Conservation (phyloP, 495 filamentous ascomycete species). For the Lindgomyces ingoldianus region DNA sequence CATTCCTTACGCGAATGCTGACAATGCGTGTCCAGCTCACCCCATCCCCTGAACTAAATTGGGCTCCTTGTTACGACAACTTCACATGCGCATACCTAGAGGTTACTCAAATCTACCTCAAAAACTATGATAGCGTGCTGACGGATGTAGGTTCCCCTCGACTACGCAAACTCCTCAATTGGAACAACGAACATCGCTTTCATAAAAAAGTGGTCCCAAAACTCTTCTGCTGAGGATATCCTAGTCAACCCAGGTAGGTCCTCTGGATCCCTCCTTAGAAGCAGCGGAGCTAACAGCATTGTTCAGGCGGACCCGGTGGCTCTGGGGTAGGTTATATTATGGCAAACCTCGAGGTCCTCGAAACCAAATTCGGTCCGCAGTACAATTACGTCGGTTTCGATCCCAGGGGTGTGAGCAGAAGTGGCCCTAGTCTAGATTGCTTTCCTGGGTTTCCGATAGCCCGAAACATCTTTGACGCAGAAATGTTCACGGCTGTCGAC, state of each 20-base stretch:
- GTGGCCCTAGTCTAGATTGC: slow-evolving; percentile 49
- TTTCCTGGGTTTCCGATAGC: slow-evolving; percentile 44
- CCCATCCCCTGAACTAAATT: neutral
- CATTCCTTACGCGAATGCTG: no score
- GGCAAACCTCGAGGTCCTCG: slow-evolving; percentile 16
- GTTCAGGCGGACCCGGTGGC: slow-evolving; percentile 52
- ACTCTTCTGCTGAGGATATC: slow-evolving; percentile 45
- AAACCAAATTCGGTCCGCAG: slow-evolving; percentile 21
- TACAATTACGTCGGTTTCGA: slow-evolving; percentile 60
- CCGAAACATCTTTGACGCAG: slow-evolving; percentile 31
- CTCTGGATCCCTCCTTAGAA: no score
- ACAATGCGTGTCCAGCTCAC: no score
- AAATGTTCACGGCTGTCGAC: slow-evolving; percentile 36
- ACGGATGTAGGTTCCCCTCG: slow-evolving; percentile 43
- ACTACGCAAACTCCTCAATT: slow-evolving; percentile 46
- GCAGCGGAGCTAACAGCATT: no score
- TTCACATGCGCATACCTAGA: slow-evolving; percentile 7
- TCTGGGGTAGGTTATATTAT: slow-evolving; percentile 39
- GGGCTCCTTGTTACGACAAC: slow-evolving; percentile 32
- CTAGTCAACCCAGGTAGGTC: slow-evolving; percentile 47
- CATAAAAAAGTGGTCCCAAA: slow-evolving; percentile 42
- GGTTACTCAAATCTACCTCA: neutral
- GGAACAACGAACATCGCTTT: slow-evolving; percentile 40
- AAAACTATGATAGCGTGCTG: slow-evolving; percentile 36
- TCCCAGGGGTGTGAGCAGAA: slow-evolving; percentile 45